Evolutionary conservation across 768 basidiomycete species (phyloP).

Genomic region (Daedaleopsis sinensis): DNA sequence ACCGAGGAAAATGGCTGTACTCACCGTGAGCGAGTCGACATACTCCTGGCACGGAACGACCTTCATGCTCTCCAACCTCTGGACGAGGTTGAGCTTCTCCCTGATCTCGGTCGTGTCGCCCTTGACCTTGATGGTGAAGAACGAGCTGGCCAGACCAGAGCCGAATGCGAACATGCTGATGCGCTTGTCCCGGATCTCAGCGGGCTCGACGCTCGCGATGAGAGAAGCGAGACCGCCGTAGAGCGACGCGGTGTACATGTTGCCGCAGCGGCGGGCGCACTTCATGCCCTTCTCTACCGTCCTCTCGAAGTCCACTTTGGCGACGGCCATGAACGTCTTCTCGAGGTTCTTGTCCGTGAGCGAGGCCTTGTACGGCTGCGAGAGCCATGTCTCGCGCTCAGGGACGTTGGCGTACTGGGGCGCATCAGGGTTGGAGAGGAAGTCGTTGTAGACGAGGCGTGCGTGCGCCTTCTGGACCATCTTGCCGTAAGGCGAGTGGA

Average conservation of each 20-base stretch:
- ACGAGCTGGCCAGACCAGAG: conserved; percentile 90
- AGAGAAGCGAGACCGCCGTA: conserved; percentile 94
- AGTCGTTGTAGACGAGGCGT: conserved; percentile 91
- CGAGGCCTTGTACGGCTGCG: conserved; percentile 68
- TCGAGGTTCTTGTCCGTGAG: conserved; percentile 95
- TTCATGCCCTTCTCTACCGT: conserved; percentile 84
- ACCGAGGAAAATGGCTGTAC: conserved; percentile 29
- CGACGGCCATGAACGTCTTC: conserved; percentile 86
- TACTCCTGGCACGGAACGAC: conserved; percentile 93
- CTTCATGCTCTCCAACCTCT: conserved; percentile 81
- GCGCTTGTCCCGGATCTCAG: conserved; percentile 77
- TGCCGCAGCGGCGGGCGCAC: conserved; percentile 89
- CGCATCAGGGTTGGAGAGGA: conserved; percentile 72
- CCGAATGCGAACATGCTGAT: conserved; percentile 97
- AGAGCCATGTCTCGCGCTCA: conserved; percentile 69
- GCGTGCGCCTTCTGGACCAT: conserved; percentile 97
- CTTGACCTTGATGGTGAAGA: conserved; percentile 87
- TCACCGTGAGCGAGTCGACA: conserved; percentile 76
- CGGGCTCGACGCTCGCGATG: conserved; percentile 70
- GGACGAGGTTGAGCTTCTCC: conserved; percentile 78
- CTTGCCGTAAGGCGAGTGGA: conserved; percentile 99
- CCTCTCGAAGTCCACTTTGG: conserved; percentile 72
- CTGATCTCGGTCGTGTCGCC: conserved; percentile 85
- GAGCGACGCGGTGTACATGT: conserved; percentile 98
- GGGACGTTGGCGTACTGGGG: conserved; percentile 73